Evolutionary conservation across 2,329 filamentous ascomycete species (phyloP).

Genomic region (Fusarium devonianum): DNA sequence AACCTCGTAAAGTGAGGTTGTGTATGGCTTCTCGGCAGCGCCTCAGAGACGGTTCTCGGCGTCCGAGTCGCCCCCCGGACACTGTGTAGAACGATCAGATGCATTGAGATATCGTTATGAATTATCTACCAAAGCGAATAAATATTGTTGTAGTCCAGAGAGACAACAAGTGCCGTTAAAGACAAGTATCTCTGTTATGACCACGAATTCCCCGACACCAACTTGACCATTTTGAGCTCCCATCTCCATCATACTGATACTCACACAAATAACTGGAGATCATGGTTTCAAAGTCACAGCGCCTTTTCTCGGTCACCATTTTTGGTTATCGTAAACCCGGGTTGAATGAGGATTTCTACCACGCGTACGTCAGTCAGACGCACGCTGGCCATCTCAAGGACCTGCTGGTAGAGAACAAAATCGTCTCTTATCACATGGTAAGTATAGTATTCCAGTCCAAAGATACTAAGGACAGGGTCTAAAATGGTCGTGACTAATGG

Average conservation of each 20-base stretch:
- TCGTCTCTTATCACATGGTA: slow-evolving; percentile 37
- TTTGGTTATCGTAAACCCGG: slow-evolving; percentile 34
- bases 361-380: slow-evolving; percentile 33
- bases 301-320: slow-evolving; percentile 33
- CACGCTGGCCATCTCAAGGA: slow-evolving; percentile 32
- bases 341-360: slow-evolving; percentile 33
- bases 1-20: background rate
- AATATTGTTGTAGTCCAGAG: too few species aligned
- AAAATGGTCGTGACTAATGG: background rate
- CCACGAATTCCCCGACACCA: background rate
- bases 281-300: slow-evolving; percentile 16
- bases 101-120: background rate
- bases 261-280: background rate
- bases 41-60: slow-evolving; percentile 27
- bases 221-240: background rate
- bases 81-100: too few species aligned
- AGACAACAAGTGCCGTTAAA: slow-evolving; percentile 15
- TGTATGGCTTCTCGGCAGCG: slow-evolving; percentile 18
- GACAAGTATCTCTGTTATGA: background rate
- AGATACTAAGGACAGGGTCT: too few species aligned
- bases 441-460: background rate
- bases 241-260: background rate
- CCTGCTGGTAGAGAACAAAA: slow-evolving; percentile 34
- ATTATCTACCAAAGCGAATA: background rate
- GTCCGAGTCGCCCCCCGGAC: slow-evolving; percentile 30